phyloP scores from a whole-genome alignment of 2,329 filamentous ascomycete species.

The Pseudofabraea citricarpa region DNA sequence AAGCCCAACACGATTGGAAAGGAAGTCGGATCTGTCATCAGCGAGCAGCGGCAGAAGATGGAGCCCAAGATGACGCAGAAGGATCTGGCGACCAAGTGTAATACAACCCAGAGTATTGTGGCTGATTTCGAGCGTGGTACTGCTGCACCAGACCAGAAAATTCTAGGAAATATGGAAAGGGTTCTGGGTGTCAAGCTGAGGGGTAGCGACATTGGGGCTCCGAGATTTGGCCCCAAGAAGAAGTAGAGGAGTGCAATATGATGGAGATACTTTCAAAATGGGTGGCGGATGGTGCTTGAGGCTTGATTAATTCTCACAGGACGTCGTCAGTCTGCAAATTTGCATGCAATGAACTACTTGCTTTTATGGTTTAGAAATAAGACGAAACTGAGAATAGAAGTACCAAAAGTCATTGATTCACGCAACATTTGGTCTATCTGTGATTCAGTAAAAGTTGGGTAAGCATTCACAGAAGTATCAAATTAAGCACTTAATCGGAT shows the following conservation, averaged over 20 bases:
- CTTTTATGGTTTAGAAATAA: slow-evolving; percentile 7
- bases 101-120: slow-evolving; percentile 75
- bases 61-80: slow-evolving; percentile 97
- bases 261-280: too few relatives aligned
- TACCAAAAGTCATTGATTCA: slow-evolving; percentile 6
- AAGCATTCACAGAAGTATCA: too few relatives aligned
- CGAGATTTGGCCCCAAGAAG: slow-evolving; percentile 75
- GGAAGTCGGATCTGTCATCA: slow-evolving; percentile 78
- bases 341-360: background rate
- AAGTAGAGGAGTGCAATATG: too few relatives aligned
- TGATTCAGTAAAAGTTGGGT: too few relatives aligned
- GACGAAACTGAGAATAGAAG: slow-evolving; percentile 3
- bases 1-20: slow-evolving; percentile 89
- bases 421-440: too few relatives aligned
- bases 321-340: too few relatives aligned
- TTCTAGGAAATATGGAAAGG: slow-evolving; percentile 72
- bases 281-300: too few relatives aligned
- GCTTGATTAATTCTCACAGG: too few relatives aligned
- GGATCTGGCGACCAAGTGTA: slow-evolving; percentile 78
- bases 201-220: slow-evolving; percentile 78
- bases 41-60: slow-evolving; percentile 70
- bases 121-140: slow-evolving; percentile 81
- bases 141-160: slow-evolving; percentile 77
- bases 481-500: too few relatives aligned
- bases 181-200: slow-evolving; percentile 85